Evolutionary conservation across 2,329 filamentous ascomycete genomes (phyloP), one percentile per base, ranked within the genome.

Genomic region (Botrytis elliptica): DNA sequence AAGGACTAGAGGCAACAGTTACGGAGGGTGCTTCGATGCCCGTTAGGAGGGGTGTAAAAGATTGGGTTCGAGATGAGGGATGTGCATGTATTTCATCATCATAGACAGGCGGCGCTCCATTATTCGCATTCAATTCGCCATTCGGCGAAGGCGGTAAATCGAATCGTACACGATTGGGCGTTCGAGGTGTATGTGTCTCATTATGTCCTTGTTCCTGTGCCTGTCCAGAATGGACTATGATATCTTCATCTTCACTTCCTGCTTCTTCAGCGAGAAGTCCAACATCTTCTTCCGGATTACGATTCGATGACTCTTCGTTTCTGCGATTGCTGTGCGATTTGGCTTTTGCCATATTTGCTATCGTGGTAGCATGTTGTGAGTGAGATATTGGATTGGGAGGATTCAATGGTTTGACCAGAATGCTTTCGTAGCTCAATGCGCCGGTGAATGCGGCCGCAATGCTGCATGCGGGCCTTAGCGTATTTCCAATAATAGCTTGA

Each of bases 1-100:
- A 80, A 38, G 78, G 79, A 73, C 74, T 78, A 12, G 75, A 72
- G 49, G 79, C 93, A 66, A 97, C 84, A 18, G 93, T 90, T 65
- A 92, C 87, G 75, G 92, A 92, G 1, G 95, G 94, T 0, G 93
- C 93, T 82, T 96, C 92, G 76, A 97, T 93, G 76, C 91, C 90
- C 12, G 93, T 96, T 76, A 97, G 86, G 70, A 97, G 87, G 72
- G 94, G 94, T 74, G 91, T 75, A 68, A 76, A 77, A 22, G 66
- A 68, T 70, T 77, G 76, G n/a, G 73, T 74, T 40, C 75, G 75
- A 20, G 74, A 71, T 82, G 79, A 73, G 78, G 74, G 78, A 79
- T 77, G 64, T 78, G 79, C 64, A 78, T 80, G 68, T 74, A n/a
- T 75, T 57, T 57, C 77, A 57, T 80, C 78, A 55, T 75, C 73